A percentile compares a stretch with the other conserved stretches of the same genome.
phyloP scores from a whole-genome alignment of 176 grass and related monocot species.

The Cymbopogon citratus region DNA sequence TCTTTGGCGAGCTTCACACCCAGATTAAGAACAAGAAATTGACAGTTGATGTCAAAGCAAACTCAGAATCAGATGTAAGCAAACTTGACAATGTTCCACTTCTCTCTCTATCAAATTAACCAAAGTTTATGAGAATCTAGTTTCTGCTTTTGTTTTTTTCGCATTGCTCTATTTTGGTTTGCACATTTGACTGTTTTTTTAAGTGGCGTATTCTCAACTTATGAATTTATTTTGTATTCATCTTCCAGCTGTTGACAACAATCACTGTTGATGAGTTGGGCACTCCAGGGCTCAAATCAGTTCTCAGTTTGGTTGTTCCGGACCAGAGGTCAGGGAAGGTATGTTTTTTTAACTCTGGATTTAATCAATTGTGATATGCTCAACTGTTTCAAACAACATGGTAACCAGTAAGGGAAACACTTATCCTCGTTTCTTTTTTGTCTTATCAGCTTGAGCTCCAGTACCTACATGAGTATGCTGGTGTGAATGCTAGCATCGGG shows the following conservation, averaged over 20 bases:
- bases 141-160: background rate
- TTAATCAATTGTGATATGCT: background rate
- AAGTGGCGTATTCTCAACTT: background rate
- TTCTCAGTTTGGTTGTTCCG: constrained; percentile 69
- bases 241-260: constrained; percentile 61
- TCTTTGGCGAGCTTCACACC: constrained; percentile 63
- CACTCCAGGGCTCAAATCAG: constrained; percentile 59
- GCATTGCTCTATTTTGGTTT: background rate
- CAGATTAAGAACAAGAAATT: constrained; percentile 72
- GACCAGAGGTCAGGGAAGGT: constrained; percentile 81
- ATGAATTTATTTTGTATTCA: too few relatives aligned
- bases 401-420: background rate
- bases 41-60: constrained; percentile 62
- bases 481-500: constrained; percentile 55
- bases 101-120: background rate
- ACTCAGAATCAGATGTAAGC: constrained; percentile 73
- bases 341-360: background rate
- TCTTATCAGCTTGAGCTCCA: constrained; percentile 63
- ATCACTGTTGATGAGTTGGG: constrained; percentile 52
- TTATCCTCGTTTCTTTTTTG: constrained; percentile 8
- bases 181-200: background rate
- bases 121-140: background rate
- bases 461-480: constrained; percentile 62
- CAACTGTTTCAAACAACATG: background rate
- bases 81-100: background rate